Evolutionary conservation across 257 asterid genomes (phyloP).

Genomic region (Solanum peruvianum): DNA sequence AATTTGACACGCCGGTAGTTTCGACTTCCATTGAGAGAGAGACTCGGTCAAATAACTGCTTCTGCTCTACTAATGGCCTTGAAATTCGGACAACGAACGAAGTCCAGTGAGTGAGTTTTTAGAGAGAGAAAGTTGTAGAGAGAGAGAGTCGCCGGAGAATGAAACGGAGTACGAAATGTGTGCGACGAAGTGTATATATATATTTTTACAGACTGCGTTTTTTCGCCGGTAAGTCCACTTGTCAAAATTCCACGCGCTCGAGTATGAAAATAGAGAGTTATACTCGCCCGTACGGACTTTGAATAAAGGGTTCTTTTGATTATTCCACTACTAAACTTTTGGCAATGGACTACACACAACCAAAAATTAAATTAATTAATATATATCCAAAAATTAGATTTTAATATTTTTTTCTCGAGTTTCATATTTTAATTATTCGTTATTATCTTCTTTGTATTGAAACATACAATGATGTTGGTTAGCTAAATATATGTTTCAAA

Average conservation of each 20-base stretch:
- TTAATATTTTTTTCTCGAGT: no score
- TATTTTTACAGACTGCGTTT: background rate
- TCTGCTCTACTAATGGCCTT: background rate
- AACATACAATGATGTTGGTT: background rate
- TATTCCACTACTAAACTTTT: no score
- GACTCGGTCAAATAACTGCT: background rate
- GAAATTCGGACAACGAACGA: background rate
- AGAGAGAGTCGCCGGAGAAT: background rate
- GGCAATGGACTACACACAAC: no score
- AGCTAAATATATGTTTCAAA: no score
- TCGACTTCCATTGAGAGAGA: slow-evolving; percentile 46
- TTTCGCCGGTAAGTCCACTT: background rate
- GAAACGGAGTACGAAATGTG: background rate
- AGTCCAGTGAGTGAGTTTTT: background rate
- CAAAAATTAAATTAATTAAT: no score
- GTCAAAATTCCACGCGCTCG: background rate
- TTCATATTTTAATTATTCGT: no score
- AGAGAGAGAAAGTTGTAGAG: background rate
- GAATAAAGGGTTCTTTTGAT: background rate
- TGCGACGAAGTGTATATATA: background rate
- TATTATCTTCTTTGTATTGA: no score
- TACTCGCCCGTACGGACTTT: background rate
- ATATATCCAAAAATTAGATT: no score
- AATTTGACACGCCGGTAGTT: slow-evolving; percentile 29
- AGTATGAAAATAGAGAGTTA: background rate